A percentile compares a stretch with the other conserved stretches of the same genome.
Conservation (phyloP, 305 asterid species). For the Solanum hybrid region DNA sequence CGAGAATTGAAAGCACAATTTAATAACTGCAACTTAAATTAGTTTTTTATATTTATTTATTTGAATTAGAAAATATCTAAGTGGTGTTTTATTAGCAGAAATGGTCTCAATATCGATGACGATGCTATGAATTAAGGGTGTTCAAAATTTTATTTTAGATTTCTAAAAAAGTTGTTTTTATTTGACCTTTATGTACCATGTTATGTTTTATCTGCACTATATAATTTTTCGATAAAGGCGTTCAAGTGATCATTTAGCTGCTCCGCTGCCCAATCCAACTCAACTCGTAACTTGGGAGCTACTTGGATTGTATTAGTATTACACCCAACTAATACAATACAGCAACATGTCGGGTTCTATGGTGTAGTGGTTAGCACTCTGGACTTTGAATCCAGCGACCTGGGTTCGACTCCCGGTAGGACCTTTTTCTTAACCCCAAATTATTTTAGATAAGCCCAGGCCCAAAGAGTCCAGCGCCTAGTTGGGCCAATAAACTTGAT, state of each 20-base stretch:
- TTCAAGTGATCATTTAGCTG: neutral
- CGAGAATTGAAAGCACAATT: neutral
- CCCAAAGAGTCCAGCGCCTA: neutral
- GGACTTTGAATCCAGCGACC: conserved; percentile 99
- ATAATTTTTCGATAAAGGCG: neutral
- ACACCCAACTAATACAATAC: fast-evolving
- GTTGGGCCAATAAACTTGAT: neutral
- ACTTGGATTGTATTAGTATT: fast-evolving
- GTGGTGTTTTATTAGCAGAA: neutral
- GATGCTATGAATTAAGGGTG: neutral
- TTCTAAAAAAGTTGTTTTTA: too few relatives aligned
- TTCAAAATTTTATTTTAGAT: too few relatives aligned
- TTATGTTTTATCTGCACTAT: neutral
- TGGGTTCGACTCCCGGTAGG: conserved; percentile 99
- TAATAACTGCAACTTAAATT: neutral
- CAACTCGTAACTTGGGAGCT: neutral
- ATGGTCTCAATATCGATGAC: neutral
- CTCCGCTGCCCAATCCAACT: neutral
- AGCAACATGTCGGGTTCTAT: neutral
- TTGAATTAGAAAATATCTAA: neutral
- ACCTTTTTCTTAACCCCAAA: conserved; percentile 13
- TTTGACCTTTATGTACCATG: neutral
- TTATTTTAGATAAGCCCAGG: neutral
- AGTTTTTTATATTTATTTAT: neutral
- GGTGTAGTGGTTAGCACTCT: conserved; percentile 85